Conservation (phyloP, 768 basidiomycete genomes). For the Myochromella boudieri region DNA sequence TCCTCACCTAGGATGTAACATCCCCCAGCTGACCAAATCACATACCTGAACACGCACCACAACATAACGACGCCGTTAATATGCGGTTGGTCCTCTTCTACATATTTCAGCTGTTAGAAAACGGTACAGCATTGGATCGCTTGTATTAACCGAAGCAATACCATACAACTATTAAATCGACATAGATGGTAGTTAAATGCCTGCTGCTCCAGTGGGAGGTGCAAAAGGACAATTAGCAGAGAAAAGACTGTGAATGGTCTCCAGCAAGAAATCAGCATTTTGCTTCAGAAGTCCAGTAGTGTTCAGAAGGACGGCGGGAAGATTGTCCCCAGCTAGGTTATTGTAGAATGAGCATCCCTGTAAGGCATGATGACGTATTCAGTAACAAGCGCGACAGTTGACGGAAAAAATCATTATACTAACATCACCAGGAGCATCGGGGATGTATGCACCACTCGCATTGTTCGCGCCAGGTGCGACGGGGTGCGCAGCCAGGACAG, state of each 20-base stretch:
- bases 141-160: too few relatives aligned
- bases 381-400: not conserved
- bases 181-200: too few relatives aligned
- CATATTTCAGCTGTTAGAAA: too few relatives aligned
- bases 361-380: not conserved
- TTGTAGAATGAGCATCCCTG: not conserved
- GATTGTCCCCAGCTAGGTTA: not conserved
- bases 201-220: not conserved
- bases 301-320: not conserved
- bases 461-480: not conserved
- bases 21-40: too few relatives aligned
- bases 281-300: not conserved
- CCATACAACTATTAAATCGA: too few relatives aligned
- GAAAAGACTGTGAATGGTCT: not conserved
- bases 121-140: too few relatives aligned
- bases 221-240: not conserved
- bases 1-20: too few relatives aligned
- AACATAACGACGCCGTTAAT: too few relatives aligned
- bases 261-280: not conserved
- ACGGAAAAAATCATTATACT: not conserved
- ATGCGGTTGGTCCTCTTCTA: too few relatives aligned
- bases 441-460: not conserved
- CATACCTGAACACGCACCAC: too few relatives aligned
- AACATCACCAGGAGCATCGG: not conserved
- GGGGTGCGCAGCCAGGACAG: not conserved